Evolutionary conservation across 495 filamentous ascomycete genomes (phyloP).

Genomic region (Penicillium roqueforti): DNA sequence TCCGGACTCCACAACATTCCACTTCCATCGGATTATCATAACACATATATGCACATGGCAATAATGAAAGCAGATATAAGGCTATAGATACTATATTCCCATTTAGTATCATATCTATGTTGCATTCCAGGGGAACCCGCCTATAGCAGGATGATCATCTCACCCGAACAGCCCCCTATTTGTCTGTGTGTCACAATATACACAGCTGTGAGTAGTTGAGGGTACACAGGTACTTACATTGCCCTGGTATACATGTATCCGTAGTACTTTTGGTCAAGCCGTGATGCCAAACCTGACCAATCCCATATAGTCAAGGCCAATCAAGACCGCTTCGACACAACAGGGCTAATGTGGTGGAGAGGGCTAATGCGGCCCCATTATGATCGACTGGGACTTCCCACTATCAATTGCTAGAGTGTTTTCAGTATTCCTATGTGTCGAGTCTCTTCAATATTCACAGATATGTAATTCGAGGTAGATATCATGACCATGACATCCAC

Average conservation of each 20-base stretch:
- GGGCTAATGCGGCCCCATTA: neutral
- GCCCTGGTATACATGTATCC: neutral
- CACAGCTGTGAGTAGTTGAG: neutral
- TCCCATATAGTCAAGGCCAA: neutral
- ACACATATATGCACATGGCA: neutral
- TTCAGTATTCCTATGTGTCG: neutral
- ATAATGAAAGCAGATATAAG: neutral
- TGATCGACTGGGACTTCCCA: constrained; percentile 5
- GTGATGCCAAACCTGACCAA: constrained; percentile 5
- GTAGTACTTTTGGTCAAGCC: neutral
- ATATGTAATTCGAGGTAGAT: too few relatives aligned
- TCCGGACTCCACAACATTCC: constrained; percentile 1
- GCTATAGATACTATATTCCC: neutral
- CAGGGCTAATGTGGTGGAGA: neutral
- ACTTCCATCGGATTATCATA: neutral
- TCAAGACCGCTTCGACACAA: neutral
- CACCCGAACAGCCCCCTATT: neutral
- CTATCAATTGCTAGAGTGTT: neutral
- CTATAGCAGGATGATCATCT: neutral
- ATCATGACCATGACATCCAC: too few relatives aligned
- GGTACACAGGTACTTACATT: neutral
- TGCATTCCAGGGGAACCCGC: neutral
- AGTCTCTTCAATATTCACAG: neutral
- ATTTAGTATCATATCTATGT: neutral
- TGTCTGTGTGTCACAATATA: constrained; percentile 2